phyloP scores from a whole-genome alignment of 2,329 filamentous ascomycete genomes.

The Alternaria sp. region DNA sequence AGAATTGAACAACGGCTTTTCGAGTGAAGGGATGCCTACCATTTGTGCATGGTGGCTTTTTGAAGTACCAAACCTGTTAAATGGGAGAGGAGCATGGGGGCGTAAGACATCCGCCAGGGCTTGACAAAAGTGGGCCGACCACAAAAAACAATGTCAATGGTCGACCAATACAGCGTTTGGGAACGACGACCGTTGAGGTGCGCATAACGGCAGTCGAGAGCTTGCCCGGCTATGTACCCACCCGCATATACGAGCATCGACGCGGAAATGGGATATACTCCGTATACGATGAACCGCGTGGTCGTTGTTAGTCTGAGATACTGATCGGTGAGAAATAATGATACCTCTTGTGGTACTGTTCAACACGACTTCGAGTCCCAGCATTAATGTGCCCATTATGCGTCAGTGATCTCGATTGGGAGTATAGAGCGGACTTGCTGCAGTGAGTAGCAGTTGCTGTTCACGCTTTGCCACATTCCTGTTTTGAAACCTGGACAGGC shows the following conservation, averaged over 20 bases:
- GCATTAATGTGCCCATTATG: background rate
- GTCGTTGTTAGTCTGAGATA: background rate
- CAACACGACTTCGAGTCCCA: background rate
- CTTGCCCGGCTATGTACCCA: slow-evolving; percentile 1
- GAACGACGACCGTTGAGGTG: background rate
- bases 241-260: slow-evolving; percentile 6
- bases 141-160: slow-evolving; percentile 2
- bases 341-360: background rate
- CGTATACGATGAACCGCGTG: background rate
- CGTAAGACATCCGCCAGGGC: slow-evolving; percentile 8
- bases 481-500: background rate
- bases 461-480: background rate
- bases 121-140: background rate
- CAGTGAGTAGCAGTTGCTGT: background rate
- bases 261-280: slow-evolving; percentile 1
- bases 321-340: background rate
- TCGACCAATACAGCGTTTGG: background rate
- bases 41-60: slow-evolving; percentile 25
- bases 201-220: slow-evolving; percentile 8
- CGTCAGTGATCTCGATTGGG: background rate
- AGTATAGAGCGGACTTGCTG: background rate
- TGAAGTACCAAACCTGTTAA: background rate
- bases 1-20: background rate
- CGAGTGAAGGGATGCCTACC: slow-evolving; percentile 24
- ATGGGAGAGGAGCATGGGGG: slow-evolving; percentile 4